phyloP scores from a whole-genome alignment of 768 basidiomycete species.

The Suillus placidus region DNA sequence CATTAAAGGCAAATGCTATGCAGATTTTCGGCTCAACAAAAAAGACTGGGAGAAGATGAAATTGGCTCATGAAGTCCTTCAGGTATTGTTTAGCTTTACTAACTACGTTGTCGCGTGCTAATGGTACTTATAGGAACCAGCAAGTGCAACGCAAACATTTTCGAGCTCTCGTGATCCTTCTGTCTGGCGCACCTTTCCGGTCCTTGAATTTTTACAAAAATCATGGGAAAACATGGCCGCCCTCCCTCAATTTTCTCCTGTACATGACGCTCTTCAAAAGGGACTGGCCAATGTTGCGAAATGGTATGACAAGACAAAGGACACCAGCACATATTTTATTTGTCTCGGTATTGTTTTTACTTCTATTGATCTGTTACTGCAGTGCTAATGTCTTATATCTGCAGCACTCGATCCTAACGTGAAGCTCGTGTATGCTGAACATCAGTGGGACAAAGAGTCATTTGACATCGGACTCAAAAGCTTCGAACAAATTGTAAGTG shows the following conservation, averaged over 20 bases:
- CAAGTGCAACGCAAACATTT: not conserved
- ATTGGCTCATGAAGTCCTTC: slow-evolving; percentile 27
- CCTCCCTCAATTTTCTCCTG: not conserved
- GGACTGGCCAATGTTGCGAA: slow-evolving; percentile 16
- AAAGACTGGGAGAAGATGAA: slow-evolving; percentile 30
- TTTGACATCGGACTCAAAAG: not conserved
- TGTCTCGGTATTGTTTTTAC: not conserved
- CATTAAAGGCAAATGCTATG: slow-evolving; percentile 28
- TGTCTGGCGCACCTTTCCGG: not conserved
- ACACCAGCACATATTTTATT: not conserved
- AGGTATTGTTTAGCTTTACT: slow-evolving; percentile 12
- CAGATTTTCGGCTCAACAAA: slow-evolving; percentile 21
- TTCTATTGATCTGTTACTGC: no score
- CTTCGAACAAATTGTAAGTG: not conserved
- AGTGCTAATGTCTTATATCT: not conserved
- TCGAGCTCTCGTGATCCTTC: not conserved
- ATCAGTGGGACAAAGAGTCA: not conserved
- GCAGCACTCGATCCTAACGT: slow-evolving; percentile 2
- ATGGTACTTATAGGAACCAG: not conserved
- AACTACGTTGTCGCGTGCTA: no score
- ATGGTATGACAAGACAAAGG: slow-evolving; percentile 13
- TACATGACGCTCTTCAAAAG: not conserved
- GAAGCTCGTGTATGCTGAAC: slow-evolving; percentile 3
- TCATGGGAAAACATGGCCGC: not conserved
- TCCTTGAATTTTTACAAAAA: not conserved